A percentile compares a stretch with the other conserved stretches of the same genome.
phyloP scores from a whole-genome alignment of 257 asterid genomes.

The Vinca minor region DNA sequence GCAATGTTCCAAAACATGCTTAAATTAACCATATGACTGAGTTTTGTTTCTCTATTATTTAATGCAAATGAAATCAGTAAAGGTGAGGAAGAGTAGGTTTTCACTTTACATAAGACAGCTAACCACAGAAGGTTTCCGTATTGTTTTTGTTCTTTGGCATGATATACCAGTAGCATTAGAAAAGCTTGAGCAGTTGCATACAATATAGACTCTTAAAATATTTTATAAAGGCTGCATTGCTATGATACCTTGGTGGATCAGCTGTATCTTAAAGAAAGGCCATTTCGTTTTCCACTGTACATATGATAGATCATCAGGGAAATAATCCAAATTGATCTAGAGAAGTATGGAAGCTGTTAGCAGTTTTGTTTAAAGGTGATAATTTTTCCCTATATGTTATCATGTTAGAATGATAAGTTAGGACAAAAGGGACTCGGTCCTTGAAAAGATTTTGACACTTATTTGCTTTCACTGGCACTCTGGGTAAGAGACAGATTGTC shows the following conservation, averaged over 20 bases:
- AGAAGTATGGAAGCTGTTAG: not conserved
- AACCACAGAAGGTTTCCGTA: not conserved
- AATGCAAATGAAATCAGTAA: not conserved
- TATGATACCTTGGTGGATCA: not conserved
- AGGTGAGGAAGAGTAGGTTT: not conserved
- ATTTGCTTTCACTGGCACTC: not conserved
- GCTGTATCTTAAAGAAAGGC: too few species aligned
- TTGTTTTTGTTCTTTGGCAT: not conserved
- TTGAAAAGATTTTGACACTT: not conserved
- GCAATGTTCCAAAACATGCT: not conserved
- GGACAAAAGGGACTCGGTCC: not conserved
- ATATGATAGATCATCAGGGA: not conserved
- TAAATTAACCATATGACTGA: too few species aligned
- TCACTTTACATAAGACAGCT: not conserved
- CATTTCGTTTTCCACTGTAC: not conserved
- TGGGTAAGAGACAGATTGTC: not conserved
- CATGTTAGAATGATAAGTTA: not conserved
- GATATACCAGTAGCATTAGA: not conserved
- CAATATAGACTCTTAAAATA: not conserved
- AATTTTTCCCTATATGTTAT: not conserved
- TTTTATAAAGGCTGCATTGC: not conserved
- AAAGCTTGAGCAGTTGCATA: not conserved
- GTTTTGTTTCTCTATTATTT: not conserved
- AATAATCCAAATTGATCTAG: not conserved
- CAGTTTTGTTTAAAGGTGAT: not conserved